Conservation (phyloP, 768 basidiomycete species). For the Artomyces pyxidatus region DNA sequence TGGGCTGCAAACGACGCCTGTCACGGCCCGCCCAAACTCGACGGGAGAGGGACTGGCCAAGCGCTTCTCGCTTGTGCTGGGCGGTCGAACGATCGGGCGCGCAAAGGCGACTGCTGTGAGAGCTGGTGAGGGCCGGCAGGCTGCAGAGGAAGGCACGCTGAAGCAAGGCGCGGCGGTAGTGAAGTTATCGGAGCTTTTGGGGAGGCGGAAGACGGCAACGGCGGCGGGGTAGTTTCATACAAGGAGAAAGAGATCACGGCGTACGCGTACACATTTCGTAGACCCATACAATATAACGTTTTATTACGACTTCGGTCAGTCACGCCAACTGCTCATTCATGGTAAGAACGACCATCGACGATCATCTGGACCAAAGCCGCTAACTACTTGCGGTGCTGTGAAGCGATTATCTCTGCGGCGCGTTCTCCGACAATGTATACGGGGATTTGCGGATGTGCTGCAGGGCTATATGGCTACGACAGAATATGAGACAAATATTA, state of each 20-base stretch:
- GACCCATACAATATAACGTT: too few species aligned
- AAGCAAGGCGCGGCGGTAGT: constrained; percentile 41
- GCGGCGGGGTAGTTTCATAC: too few species aligned
- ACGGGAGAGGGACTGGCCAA: constrained; percentile 31
- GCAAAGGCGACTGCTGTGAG: neutral
- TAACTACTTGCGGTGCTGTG: neutral
- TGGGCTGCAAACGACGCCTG: constrained; percentile 63
- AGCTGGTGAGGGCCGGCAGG: constrained; percentile 11
- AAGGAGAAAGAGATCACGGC: too few species aligned
- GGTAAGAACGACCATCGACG: too few species aligned
- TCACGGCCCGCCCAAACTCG: constrained; percentile 46
- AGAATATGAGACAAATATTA: neutral
- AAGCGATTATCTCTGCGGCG: constrained; percentile 7
- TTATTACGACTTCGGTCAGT: too few species aligned
- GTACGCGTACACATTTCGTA: too few species aligned
- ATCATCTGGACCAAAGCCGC: too few species aligned
- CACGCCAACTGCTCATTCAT: too few species aligned
- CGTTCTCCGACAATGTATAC: constrained; percentile 10
- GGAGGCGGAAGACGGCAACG: constrained; percentile 19
- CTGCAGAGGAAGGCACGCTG: constrained; percentile 14
- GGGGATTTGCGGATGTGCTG: constrained; percentile 3
- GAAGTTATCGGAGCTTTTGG: constrained; percentile 47
- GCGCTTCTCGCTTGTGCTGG: constrained; percentile 57
- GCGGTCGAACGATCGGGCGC: constrained; percentile 21
- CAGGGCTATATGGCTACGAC: constrained; percentile 1